phyloP scores from a whole-genome alignment of 2,329 filamentous ascomycete genomes.

The Hypoxylon sp. region DNA sequence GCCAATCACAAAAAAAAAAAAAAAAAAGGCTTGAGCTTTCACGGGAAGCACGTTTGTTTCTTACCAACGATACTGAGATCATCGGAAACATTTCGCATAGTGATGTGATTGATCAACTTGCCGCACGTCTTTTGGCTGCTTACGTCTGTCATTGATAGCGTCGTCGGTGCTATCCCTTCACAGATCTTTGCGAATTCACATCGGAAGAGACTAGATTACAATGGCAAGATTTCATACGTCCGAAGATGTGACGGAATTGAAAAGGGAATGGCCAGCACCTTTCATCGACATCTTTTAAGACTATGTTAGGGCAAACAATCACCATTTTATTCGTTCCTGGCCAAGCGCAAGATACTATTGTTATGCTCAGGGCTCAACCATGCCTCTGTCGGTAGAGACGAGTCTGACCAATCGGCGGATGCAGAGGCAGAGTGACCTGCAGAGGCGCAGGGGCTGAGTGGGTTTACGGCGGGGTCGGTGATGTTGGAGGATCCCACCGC shows the following conservation, averaged over 20 bases:
- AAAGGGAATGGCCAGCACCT: conserved; percentile 38
- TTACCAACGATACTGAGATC: conserved; percentile 18
- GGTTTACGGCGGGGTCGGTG: conserved; percentile 48
- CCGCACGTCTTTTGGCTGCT: conserved; percentile 7
- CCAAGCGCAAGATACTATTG: conserved; percentile 9
- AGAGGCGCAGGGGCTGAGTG: conserved; percentile 35
- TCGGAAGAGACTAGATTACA: conserved; percentile 6
- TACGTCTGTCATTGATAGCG: neutral
- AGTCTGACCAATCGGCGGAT: conserved; percentile 38
- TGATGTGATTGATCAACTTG: conserved; percentile 13
- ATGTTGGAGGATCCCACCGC: conserved; percentile 44
- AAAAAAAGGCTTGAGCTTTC: too few species aligned
- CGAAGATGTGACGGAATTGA: conserved; percentile 37
- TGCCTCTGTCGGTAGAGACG: conserved; percentile 26
- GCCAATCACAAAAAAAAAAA: conserved; percentile 5
- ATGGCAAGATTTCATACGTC: conserved; percentile 24
- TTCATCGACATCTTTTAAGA: conserved; percentile 32
- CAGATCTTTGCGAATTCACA: conserved; percentile 18
- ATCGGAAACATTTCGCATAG: conserved; percentile 11
- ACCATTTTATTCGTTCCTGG: conserved; percentile 27
- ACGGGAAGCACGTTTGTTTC: conserved; percentile 15
- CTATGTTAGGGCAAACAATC: conserved; percentile 18
- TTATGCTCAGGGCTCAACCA: conserved; percentile 24
- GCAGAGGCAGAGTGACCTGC: conserved; percentile 38
- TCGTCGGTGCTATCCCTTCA: conserved; percentile 16